Evolutionary conservation across 202 grass and related monocot species (phyloP).

Genomic region (Panicum hallii): DNA sequence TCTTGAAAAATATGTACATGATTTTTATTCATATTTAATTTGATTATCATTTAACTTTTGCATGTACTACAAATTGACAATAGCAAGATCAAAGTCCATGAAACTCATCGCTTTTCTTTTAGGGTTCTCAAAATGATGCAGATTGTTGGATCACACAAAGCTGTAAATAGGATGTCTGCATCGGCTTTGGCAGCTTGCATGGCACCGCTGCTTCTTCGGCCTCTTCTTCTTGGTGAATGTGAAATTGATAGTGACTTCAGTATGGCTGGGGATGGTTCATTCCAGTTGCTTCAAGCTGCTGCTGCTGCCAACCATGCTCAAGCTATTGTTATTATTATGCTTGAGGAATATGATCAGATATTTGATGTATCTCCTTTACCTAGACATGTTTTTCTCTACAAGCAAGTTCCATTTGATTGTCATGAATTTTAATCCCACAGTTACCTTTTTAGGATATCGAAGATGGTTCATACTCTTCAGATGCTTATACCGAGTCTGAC

Average conservation of each 20-base stretch:
- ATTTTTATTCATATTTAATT: constrained; percentile 18
- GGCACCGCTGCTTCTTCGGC: constrained; percentile 92
- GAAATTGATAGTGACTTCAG: constrained; percentile 77
- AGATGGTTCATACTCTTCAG: constrained; percentile 81
- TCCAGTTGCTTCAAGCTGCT: constrained; percentile 93
- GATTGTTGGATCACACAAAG: constrained; percentile 75
- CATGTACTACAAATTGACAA: constrained; percentile 25
- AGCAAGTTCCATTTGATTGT: constrained; percentile 30
- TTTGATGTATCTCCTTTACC: constrained; percentile 75
- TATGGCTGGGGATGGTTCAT: constrained; percentile 77
- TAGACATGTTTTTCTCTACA: constrained; percentile 35
- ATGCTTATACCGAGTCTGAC: constrained; percentile 88
- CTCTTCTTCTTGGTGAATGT: constrained; percentile 82
- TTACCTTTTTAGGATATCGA: constrained; percentile 63
- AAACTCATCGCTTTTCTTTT: constrained; percentile 59
- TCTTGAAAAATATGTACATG: constrained; percentile 6
- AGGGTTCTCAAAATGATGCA: constrained; percentile 99
- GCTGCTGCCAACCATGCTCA: constrained; percentile 97
- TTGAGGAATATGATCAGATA: constrained; percentile 89
- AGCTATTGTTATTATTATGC: constrained; percentile 89
- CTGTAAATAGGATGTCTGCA: constrained; percentile 87
- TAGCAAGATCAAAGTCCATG: constrained; percentile 4
- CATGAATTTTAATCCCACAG: constrained; percentile 43
- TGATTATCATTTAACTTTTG: constrained; percentile 38
- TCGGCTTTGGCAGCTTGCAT: constrained; percentile 96